These are phyloP conservation scores for Flammula alnicola DNA, from an alignment of 1,284 basidiomycete genomes.

Conservation along the genomic window DNA sequence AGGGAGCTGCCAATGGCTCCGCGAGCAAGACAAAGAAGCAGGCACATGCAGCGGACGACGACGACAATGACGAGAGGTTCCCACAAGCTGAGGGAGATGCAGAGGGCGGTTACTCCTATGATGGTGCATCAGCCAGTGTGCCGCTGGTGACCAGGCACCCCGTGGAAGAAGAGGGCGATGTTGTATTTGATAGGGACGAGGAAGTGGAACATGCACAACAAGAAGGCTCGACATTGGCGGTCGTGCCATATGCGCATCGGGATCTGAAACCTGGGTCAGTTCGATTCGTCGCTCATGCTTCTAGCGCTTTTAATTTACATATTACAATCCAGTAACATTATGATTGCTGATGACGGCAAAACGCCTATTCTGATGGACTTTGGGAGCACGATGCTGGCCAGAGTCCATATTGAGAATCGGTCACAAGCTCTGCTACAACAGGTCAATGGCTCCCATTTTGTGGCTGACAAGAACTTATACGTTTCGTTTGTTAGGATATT, in stretches of 20 bases:
- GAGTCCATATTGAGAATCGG: constrained; percentile 79
- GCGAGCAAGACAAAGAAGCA: constrained; percentile 29
- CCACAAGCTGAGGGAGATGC: constrained; percentile 74
- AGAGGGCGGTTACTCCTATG: constrained; percentile 75
- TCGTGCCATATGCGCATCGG: constrained; percentile 93
- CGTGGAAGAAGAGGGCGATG: constrained; percentile 56
- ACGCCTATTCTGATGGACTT: constrained; percentile 98
- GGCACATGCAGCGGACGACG: constrained; percentile 34
- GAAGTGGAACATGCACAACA: constrained; percentile 51
- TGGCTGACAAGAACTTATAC: not conserved
- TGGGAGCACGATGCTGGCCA: constrained; percentile 85
- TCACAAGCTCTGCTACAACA: constrained; percentile 88
- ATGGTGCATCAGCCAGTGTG: constrained; percentile 47
- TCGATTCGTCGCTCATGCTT: not conserved
- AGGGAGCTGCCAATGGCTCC: constrained; percentile 22
- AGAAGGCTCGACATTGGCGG: constrained; percentile 34
- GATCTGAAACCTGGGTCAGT: constrained; percentile 95
- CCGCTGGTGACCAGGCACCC: constrained; percentile 55
- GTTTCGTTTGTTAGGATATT: constrained; percentile 63
- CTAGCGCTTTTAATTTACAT: constrained; percentile 4
- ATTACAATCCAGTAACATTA: constrained; percentile 75
- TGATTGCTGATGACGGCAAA: constrained; percentile 89
- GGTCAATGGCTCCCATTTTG: constrained; percentile 44
- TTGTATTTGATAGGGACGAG: constrained; percentile 80
- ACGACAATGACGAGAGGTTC: constrained; percentile 66